Evolutionary conservation across 2,329 filamentous ascomycete species (phyloP).

Genomic region (Cladosporium velox): DNA sequence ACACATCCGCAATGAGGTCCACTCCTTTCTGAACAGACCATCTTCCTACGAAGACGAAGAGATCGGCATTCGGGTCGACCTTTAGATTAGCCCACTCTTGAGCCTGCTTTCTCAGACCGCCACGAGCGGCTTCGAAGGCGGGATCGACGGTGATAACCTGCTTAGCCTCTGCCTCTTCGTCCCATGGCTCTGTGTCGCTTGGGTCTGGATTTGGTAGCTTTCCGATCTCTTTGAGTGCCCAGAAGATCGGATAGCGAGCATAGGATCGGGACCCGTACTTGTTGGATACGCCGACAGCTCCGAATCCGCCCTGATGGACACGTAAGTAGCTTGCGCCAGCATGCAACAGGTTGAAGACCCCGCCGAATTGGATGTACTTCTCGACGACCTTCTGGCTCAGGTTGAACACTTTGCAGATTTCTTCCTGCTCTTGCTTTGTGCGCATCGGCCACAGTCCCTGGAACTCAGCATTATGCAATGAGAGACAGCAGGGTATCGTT

Average conservation of each 20-base stretch:
- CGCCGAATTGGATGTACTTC: slow-evolving; percentile 67
- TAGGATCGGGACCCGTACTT: slow-evolving; percentile 69
- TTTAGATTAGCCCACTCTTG: slow-evolving; percentile 68
- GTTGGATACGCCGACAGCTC: slow-evolving; percentile 67
- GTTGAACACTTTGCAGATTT: slow-evolving; percentile 67
- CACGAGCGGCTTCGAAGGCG: slow-evolving; percentile 56
- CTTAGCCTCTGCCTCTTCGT: slow-evolving; percentile 53
- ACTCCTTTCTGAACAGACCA: slow-evolving; percentile 71
- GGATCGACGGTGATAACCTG: slow-evolving; percentile 56
- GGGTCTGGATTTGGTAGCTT: slow-evolving; percentile 67
- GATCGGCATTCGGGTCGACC: slow-evolving; percentile 61
- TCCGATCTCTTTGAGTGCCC: slow-evolving; percentile 64
- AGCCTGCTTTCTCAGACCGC: slow-evolving; percentile 59
- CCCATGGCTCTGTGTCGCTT: slow-evolving; percentile 64
- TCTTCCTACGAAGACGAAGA: slow-evolving; percentile 68
- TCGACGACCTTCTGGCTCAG: slow-evolving; percentile 58
- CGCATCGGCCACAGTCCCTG: slow-evolving; percentile 70
- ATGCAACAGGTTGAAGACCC: slow-evolving; percentile 69
- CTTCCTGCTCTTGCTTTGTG: slow-evolving; percentile 60
- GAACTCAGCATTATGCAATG: slow-evolving; percentile 69
- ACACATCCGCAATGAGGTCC: slow-evolving; percentile 68
- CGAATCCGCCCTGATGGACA: slow-evolving; percentile 68
- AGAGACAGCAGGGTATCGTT: slow-evolving; percentile 63
- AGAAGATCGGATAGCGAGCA: slow-evolving; percentile 69
- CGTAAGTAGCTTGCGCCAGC: slow-evolving; percentile 66